phyloP scores from a whole-genome alignment of 192 early-diverging fungal genomes.

The Coemansia furcata region DNA sequence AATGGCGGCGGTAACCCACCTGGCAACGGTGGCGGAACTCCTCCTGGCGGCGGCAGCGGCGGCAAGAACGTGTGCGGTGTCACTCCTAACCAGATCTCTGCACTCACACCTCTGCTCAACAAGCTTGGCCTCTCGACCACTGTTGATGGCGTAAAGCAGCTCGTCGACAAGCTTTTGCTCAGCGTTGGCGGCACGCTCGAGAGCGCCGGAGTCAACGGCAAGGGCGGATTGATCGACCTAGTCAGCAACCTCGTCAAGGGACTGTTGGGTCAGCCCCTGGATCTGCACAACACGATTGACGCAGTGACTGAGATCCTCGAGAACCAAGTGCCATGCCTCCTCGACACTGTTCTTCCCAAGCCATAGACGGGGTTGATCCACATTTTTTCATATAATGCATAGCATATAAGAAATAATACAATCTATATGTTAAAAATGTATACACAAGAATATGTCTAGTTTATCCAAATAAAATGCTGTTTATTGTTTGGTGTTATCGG shows the following conservation, averaged over 20 bases:
- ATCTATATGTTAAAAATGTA: not conserved
- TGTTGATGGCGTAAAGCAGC: slow-evolving; percentile 45
- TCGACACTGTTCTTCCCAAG: slow-evolving; percentile 42
- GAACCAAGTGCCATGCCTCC: slow-evolving; percentile 48
- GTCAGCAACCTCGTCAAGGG: slow-evolving; percentile 49
- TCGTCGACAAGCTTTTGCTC: slow-evolving; percentile 36
- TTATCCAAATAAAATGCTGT: not conserved
- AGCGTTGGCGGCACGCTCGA: slow-evolving; percentile 33
- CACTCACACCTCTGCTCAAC: slow-evolving; percentile 46
- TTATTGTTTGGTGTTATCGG: not conserved
- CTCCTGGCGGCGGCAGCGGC: slow-evolving; percentile 4
- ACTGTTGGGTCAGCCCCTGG: slow-evolving; percentile 25
- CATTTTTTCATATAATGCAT: not conserved
- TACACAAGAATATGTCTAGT: not conserved
- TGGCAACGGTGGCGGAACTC: not conserved
- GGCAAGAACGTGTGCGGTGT: slow-evolving; percentile 36
- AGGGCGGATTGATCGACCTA: slow-evolving; percentile 24
- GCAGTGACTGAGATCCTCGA: slow-evolving; percentile 33
- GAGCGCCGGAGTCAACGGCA: slow-evolving; percentile 30
- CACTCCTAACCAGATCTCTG: slow-evolving; percentile 39
- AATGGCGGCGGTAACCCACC: not conserved
- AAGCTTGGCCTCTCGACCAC: slow-evolving; percentile 44
- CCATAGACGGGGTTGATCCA: slow-evolving; percentile 15
- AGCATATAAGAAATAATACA: not conserved
- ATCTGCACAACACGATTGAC: slow-evolving; percentile 40